phyloP scores from a whole-genome alignment of 2,329 filamentous ascomycete species.

The Pyrenophora teres region DNA sequence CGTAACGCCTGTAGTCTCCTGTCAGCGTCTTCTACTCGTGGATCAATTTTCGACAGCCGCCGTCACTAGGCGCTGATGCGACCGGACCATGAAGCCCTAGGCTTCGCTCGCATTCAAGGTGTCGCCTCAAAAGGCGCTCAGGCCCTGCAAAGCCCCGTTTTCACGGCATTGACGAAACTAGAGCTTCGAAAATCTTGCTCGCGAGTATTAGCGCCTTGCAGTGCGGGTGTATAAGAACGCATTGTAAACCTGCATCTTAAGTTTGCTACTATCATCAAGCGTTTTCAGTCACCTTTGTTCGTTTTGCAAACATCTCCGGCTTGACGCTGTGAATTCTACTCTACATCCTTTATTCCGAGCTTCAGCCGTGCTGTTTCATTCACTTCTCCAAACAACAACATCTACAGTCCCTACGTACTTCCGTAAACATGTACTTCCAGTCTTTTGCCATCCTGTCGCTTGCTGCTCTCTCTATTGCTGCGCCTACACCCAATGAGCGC shows the following conservation, averaged over 20 bases:
- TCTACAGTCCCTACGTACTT: not conserved
- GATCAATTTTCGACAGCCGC: constrained; percentile 8
- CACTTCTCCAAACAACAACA: constrained; percentile 1
- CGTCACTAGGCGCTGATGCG: constrained; percentile 6
- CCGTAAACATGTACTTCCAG: constrained; percentile 38
- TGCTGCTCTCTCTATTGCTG: constrained; percentile 31
- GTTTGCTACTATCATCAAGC: constrained; percentile 27
- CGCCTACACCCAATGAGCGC: constrained; percentile 28
- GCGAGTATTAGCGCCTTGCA: not conserved
- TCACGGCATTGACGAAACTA: constrained; percentile 17
- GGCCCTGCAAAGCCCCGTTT: constrained; percentile 1
- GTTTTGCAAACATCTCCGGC: constrained; percentile 21
- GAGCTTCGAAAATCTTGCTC: constrained; percentile 7
- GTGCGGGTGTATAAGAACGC: constrained; percentile 14
- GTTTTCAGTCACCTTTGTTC: constrained; percentile 17
- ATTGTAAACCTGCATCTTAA: constrained; percentile 15
- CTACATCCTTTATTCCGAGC: constrained; percentile 14
- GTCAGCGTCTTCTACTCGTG: constrained; percentile 18
- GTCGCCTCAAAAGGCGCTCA: constrained; percentile 11
- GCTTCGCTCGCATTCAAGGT: constrained; percentile 18
- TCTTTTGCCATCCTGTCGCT: constrained; percentile 34
- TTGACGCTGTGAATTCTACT: constrained; percentile 36
- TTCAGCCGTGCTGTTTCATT: constrained; percentile 36
- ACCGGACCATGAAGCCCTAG: constrained; percentile 15
- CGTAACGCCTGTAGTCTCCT: constrained; percentile 19